Percentiles rank a stretch among this genome's conserved stretches.
phyloP scores from a whole-genome alignment of 164 flowering plant species.

The Saururus chinensis region DNA sequence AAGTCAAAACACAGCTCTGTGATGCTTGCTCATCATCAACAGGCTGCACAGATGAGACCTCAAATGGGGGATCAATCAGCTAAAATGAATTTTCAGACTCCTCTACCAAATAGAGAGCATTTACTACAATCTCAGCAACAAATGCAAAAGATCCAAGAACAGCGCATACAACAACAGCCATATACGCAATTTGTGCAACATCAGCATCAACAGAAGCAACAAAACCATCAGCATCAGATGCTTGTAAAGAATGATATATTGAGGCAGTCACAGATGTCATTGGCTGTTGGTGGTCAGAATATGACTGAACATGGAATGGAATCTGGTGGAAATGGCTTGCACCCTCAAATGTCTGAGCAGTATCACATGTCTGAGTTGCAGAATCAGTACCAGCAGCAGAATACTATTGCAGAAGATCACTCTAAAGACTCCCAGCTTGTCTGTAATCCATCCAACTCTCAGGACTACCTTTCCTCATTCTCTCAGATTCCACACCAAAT shows the following conservation, averaged over 20 bases:
- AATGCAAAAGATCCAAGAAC: slow-evolving; percentile 23
- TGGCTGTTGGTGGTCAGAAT: slow-evolving; percentile 36
- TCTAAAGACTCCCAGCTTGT: slow-evolving; percentile 26
- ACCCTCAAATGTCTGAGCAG: slow-evolving; percentile 39
- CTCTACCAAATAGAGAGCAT: slow-evolving; percentile 32
- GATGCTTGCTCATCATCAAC: slow-evolving; percentile 44
- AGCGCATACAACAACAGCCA: slow-evolving; percentile 32
- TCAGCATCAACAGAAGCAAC: slow-evolving; percentile 46
- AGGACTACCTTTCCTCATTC: slow-evolving; percentile 25
- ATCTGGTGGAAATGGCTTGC: slow-evolving; percentile 33
- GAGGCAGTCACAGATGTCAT: slow-evolving; percentile 43
- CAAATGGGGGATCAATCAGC: slow-evolving; percentile 40
- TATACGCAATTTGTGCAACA: slow-evolving; percentile 40
- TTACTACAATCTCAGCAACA: slow-evolving; percentile 43
- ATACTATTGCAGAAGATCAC: slow-evolving; percentile 23
- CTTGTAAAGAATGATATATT: slow-evolving; percentile 34
- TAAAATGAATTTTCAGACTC: slow-evolving; percentile 44
- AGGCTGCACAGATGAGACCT: slow-evolving; percentile 30
- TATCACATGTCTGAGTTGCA: slow-evolving; percentile 54
- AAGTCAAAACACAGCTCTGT: slow-evolving; percentile 31
- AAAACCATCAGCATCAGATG: slow-evolving; percentile 43
- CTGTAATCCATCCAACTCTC: slow-evolving; percentile 30
- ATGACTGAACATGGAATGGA: slow-evolving; percentile 48
- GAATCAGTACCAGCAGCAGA: slow-evolving; percentile 53
- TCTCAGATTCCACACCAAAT: slow-evolving; percentile 44